Evolutionary conservation across 371 early-diverging fungal species (phyloP), one percentile per base, ranked within the genome.

Genomic region (Zopfochytrium polystomum): DNA sequence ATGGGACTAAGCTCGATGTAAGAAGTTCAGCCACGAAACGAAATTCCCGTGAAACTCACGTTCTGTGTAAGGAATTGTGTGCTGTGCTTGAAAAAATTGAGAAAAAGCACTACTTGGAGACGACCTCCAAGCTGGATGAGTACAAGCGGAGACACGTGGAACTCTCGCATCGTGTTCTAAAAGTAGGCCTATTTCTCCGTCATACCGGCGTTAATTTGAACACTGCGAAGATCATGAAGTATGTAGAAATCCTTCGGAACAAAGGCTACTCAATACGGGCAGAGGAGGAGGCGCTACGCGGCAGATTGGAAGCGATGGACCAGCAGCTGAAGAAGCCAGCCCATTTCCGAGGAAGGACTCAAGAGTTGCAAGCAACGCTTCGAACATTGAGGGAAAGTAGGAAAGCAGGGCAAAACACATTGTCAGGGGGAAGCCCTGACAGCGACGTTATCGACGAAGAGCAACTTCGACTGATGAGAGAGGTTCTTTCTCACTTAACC

Each of bases 221-320:
- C 46, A 22, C 25, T 23, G 54, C 15, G 15, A 65, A 90, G 87
- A 72, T 93, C 38, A 82, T 93, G 81, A 90, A 87, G 69, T 73
- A 82, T 45, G 82, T 89, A 20, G 89, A 91, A 75, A 75, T 93
- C 3, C 72, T 94, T 60, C 82, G 90, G 30, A 82, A 87, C 64
- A 82, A 86, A 43, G 92, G 92, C 0, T 84, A 88, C 61, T 83
- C 90, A 4, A 79, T 94, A 34, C 82, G 88, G 22, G 82, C 82
- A 18, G 90, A 93, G 48, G 94, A 93, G 65, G 95, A 93, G 71
- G 66, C 74, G 25, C 80, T 92, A 62, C 75, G 86, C 43, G 75
- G 86, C 4, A 76, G 86, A 15, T 71, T 92, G 43, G 91, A 90
- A 60, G 80, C 82, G 48, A 75, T 92, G 56, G 76, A 85, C 66